Evolutionary conservation across 208 protist genomes (phyloP).

Genomic region (Tetramitus jugosus): DNA sequence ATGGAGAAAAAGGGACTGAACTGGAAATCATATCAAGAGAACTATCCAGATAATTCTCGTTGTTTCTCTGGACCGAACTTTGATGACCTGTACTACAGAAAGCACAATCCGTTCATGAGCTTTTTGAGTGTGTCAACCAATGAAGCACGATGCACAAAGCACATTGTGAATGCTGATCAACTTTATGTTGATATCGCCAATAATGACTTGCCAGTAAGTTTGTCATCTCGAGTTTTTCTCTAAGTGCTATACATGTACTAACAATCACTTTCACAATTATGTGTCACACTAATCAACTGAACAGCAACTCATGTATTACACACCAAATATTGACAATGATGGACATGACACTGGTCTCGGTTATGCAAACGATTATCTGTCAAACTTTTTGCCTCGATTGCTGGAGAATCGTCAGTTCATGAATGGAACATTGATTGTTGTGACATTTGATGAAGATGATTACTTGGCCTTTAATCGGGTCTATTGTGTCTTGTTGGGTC

Average conservation of each 20-base stretch:
- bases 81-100: slow-evolving; percentile 13
- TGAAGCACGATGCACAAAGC: neutral
- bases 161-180: slow-evolving; percentile 16
- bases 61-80: neutral
- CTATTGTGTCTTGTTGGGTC: neutral
- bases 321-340: slow-evolving; percentile 24
- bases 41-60: slow-evolving; percentile 2
- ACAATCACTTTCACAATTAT: too few relatives aligned
- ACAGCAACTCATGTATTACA: slow-evolving; percentile 13
- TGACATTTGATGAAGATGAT: slow-evolving; percentile 22
- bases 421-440: neutral
- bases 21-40: slow-evolving; percentile 23
- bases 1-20: slow-evolving; percentile 6
- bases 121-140: slow-evolving; percentile 12
- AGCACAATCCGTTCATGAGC: slow-evolving; percentile 26
- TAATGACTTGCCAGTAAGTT: neutral
- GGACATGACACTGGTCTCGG: slow-evolving; percentile 17
- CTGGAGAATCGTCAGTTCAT: neutral
- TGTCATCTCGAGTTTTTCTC: too few relatives aligned
- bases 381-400: neutral
- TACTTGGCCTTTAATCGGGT: slow-evolving; percentile 23
- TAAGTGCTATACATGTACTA: too few relatives aligned
- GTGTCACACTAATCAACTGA: too few relatives aligned
- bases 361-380: neutral
- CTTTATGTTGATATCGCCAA: neutral